A percentile compares a stretch with the other conserved stretches of the same genome.
phyloP scores from a whole-genome alignment of 176 grass and related monocot genomes.

The Carex kokanica region DNA sequence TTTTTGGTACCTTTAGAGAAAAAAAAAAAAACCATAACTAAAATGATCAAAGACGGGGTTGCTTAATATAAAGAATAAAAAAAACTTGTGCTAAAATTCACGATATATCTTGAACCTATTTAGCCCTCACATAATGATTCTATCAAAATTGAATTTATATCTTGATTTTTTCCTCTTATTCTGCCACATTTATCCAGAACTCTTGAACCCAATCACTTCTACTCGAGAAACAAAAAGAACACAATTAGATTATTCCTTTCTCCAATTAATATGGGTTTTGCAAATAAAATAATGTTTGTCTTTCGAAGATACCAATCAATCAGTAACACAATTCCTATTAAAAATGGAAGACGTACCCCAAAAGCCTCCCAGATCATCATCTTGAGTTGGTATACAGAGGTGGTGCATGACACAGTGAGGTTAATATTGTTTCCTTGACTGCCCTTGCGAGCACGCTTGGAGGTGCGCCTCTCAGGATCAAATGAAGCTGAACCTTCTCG shows the following conservation, averaged over 20 bases:
- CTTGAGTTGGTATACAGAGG: conserved; percentile 89
- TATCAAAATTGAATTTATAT: neutral
- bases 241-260: neutral
- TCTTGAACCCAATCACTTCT: neutral
- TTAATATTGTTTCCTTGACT: conserved; percentile 64
- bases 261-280: neutral
- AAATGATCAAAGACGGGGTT: neutral
- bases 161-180: neutral
- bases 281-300: neutral
- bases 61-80: neutral
- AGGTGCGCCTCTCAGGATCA: conserved; percentile 73
- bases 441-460: conserved; percentile 81
- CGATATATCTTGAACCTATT: neutral
- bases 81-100: neutral
- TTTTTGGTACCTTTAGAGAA: neutral
- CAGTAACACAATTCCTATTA: conserved; percentile 7
- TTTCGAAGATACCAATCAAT: neutral
- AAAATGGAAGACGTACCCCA: conserved; percentile 56
- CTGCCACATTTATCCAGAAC: conserved; percentile 13
- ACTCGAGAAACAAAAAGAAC: neutral
- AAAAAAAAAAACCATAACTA: neutral
- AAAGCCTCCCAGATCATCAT: conserved; percentile 99
- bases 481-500: conserved; percentile 56
- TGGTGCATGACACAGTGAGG: conserved; percentile 89
- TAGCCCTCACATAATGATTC: neutral